phyloP scores from a whole-genome alignment of 176 grass and related monocot species.

The Microstegium vimineum region DNA sequence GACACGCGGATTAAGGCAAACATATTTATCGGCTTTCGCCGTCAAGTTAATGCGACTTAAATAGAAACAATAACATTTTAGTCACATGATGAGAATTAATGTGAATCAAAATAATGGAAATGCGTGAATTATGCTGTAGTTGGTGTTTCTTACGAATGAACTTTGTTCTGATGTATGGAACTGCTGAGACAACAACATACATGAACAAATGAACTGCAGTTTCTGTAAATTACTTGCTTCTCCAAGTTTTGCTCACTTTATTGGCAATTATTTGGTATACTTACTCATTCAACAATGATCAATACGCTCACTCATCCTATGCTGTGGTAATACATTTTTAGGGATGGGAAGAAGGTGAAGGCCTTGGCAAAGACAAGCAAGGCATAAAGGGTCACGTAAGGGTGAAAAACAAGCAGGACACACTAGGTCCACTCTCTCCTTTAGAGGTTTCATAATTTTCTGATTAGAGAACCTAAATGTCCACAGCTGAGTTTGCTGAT shows the following conservation, averaged over 20 bases:
- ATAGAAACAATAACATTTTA: background rate
- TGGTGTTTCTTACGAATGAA: background rate
- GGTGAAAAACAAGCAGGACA: constrained; percentile 97
- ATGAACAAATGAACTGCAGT: background rate
- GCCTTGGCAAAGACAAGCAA: constrained; percentile 98
- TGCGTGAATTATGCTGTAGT: background rate
- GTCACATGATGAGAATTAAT: background rate
- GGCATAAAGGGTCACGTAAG: constrained; percentile 89
- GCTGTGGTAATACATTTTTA: constrained; percentile 1
- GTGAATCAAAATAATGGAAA: background rate
- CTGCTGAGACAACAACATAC: background rate
- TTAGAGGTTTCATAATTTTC: background rate
- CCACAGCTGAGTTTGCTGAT: background rate
- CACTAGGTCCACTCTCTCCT: constrained; percentile 41
- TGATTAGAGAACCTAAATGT: background rate
- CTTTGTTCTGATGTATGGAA: background rate
- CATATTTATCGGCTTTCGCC: background rate
- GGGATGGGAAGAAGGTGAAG: constrained; percentile 99
- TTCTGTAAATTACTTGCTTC: background rate
- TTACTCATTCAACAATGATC: background rate
- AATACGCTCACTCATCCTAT: constrained; percentile 10
- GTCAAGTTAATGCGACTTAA: background rate
- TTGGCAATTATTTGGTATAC: background rate
- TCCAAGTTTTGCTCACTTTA: background rate
- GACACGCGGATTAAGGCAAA: background rate